Evolutionary conservation across 768 basidiomycete genomes (phyloP).

Genomic region (Solioccasus polychromus): DNA sequence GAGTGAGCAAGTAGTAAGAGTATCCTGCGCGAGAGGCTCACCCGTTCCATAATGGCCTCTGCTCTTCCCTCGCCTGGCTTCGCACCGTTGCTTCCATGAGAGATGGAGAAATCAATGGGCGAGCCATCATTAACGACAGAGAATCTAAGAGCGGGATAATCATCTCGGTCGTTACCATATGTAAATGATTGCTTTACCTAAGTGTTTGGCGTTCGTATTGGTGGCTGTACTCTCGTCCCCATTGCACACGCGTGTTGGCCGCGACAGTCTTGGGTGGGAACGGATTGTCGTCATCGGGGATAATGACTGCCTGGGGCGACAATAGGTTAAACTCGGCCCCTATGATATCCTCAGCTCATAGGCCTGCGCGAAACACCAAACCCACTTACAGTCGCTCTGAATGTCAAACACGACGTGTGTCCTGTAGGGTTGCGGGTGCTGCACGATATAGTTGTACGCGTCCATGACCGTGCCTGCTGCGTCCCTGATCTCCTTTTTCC

Average conservation of each 20-base stretch:
- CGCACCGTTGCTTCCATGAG: neutral
- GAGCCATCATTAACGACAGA: constrained; percentile 7
- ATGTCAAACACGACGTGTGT: constrained; percentile 4
- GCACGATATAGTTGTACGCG: constrained; percentile 4
- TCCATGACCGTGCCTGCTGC: constrained; percentile 6
- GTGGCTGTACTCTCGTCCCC: constrained; percentile 8
- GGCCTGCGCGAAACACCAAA: too few species aligned
- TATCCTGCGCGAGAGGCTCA: too few species aligned
- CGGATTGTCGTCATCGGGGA: neutral
- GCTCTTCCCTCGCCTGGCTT: neutral
- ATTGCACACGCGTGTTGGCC: constrained; percentile 11
- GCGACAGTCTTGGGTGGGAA: constrained; percentile 1
- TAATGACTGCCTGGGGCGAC: constrained; percentile 1
- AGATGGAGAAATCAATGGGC: constrained; percentile 6
- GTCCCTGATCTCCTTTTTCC: neutral
- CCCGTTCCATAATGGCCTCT: neutral
- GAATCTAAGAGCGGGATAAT: neutral
- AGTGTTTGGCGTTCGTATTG: constrained; percentile 2
- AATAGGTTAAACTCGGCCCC: constrained; percentile 13
- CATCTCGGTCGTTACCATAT: too few species aligned
- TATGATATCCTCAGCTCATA: too few species aligned
- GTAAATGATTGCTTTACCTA: too few species aligned
- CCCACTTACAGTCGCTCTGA: constrained; percentile 6
- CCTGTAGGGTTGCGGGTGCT: neutral
- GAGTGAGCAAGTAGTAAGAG: too few species aligned